Percentiles rank a stretch among this genome's conserved stretches.
Conservation (phyloP, 352 stramenopile genomes). For the Plasmopara halstedii region DNA sequence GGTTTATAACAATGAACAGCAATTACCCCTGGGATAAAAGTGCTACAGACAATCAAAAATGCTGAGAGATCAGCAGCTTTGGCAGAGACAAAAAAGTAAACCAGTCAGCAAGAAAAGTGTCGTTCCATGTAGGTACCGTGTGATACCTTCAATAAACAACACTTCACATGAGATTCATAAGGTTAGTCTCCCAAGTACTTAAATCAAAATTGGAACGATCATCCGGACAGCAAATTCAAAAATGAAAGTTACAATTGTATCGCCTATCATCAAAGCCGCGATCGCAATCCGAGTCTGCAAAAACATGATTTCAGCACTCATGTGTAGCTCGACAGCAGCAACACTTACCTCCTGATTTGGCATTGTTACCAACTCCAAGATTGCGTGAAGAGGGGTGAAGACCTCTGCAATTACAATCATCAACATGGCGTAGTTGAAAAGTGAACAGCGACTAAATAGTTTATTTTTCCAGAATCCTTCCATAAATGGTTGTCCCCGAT, state of each 20-base stretch:
- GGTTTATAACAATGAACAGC: no score
- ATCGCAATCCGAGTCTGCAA: conserved; percentile 35
- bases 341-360: conserved; percentile 44
- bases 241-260: conserved; percentile 40
- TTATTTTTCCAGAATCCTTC: conserved; percentile 95
- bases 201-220: conserved; percentile 15
- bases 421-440: conserved; percentile 68
- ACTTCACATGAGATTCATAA: no score
- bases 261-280: conserved; percentile 42
- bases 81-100: no score
- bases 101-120: no score
- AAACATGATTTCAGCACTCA: conserved; percentile 3
- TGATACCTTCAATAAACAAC: no score
- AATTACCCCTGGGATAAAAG: no score
- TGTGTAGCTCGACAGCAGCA: neutral
- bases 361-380: conserved; percentile 88
- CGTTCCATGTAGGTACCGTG: no score
- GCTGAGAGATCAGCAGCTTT: no score
- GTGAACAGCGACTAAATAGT: conserved; percentile 84
- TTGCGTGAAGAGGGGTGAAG: conserved; percentile 84
- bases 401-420: conserved; percentile 87
- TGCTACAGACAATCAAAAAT: no score
- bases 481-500: conserved; percentile 98
- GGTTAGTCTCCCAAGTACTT: no score
- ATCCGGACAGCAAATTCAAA: conserved; percentile 38